Conservation (phyloP, 208 protist species). For the Acanthamoeba lenticulata region DNA sequence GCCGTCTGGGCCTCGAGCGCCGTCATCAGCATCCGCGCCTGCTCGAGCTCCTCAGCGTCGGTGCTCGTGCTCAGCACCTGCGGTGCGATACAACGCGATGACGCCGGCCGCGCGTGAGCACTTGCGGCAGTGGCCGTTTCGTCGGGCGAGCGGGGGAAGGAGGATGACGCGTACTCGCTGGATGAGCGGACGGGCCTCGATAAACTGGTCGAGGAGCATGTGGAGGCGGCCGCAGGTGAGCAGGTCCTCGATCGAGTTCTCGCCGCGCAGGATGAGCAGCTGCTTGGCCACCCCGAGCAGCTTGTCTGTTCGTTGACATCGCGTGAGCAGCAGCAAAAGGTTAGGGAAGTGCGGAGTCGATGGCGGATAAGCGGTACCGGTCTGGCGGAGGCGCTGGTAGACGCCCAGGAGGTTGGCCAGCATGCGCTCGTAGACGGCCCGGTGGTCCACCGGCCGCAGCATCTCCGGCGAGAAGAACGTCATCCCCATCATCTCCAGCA, state of each 20-base stretch:
- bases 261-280: neutral
- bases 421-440: neutral
- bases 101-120: no score
- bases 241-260: neutral
- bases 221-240: neutral
- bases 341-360: neutral
- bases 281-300: neutral
- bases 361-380: no score
- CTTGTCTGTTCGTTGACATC: neutral
- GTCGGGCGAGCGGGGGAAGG: no score
- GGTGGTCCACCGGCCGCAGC: neutral
- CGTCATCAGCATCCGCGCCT: neutral
- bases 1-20: neutral
- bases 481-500: neutral
- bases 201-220: constrained; percentile 8
- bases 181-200: neutral
- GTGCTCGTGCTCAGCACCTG: neutral
- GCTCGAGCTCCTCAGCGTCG: neutral
- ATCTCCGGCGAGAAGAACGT: neutral
- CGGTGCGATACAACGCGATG: no score
- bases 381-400: neutral
- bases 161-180: neutral
- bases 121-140: no score
- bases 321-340: neutral
- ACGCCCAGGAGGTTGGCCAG: neutral